phyloP scores from a whole-genome alignment of 2,329 filamentous ascomycete genomes.

The Neofusicoccum cordaticola region DNA sequence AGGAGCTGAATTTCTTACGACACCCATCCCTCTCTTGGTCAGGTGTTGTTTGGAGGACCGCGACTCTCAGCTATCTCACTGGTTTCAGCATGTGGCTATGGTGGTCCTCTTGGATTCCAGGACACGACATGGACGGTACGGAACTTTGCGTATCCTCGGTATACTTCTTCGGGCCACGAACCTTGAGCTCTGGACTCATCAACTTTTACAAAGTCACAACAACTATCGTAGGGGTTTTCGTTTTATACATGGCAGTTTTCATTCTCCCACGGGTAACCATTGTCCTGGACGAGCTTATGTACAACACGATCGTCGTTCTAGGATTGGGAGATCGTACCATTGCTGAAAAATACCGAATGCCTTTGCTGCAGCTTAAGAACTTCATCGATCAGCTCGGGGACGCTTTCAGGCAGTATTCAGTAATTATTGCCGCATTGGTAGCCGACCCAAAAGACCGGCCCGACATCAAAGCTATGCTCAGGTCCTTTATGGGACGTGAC shows the following conservation, averaged over 20 bases:
- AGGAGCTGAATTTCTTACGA: background rate
- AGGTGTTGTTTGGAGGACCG: conserved; percentile 1
- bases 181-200: background rate
- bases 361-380: no score
- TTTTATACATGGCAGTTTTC: background rate
- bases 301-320: background rate
- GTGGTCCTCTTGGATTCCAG: background rate
- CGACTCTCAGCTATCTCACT: background rate
- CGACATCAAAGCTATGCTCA: no score
- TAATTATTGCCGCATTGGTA: no score
- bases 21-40: background rate
- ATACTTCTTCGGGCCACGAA: background rate
- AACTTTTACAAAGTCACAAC: background rate
- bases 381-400: background rate
- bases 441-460: no score
- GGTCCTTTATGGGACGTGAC: no score
- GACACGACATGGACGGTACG: background rate
- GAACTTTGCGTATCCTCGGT: background rate
- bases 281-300: background rate
- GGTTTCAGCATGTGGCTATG: conserved; percentile 2
- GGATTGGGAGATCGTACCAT: background rate
- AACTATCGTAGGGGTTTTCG: background rate
- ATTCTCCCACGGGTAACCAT: background rate
- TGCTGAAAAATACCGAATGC: no score
- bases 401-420: no score